Evolutionary conservation across 495 filamentous ascomycete species (phyloP), one percentile per base, ranked within the genome.

Genomic region (Cenococcum geophilum): DNA sequence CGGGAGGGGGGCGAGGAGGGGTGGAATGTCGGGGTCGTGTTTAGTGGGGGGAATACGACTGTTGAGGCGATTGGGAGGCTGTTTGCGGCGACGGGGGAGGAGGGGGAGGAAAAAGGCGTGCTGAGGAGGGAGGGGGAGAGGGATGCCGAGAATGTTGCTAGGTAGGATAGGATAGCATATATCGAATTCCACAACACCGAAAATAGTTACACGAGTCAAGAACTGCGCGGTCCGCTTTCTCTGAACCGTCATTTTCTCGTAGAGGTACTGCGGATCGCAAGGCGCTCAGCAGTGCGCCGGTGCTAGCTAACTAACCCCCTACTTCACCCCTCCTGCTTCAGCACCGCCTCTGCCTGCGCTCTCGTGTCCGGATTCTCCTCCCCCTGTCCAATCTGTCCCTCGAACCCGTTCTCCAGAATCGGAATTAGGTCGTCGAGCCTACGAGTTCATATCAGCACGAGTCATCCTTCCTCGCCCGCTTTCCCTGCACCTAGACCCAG

Each of bases 21-120:
- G 1, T 92, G 90, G 88, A 91, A 96, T 79, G 64, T 98, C 20
- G 92, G 89, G 0, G 73, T 97, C 59, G 84, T 97, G 40, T 80
- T 98, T 60, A 91, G 85, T 67, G 93, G 93, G 10, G 93, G 93
- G 1, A 98, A 98, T 80, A 90, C 91, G 14, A 89, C 83, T 40
- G 74, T 96, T 16, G 92, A 95, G 63, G 84, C 82, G 18, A 77
- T 98, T 68, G 79, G 76, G 27, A 82, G 81, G 75, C 64, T 91
- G 59, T 89, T 89, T 74, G 77, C 64, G 20, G 59, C 58, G 48
- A 55, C 57, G 11, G 22, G 12, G 23, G 61, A 62, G 59, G 60
- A 64, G 57, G 37, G 76, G 53, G 67, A 72, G 69, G 66, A 69
- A 40, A 74, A 73, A 48, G 74, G 68, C 1, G 70, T 71, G n/a